Evolutionary conservation across 495 filamentous ascomycete species (phyloP).

Genomic region (Penicillium steckii): DNA sequence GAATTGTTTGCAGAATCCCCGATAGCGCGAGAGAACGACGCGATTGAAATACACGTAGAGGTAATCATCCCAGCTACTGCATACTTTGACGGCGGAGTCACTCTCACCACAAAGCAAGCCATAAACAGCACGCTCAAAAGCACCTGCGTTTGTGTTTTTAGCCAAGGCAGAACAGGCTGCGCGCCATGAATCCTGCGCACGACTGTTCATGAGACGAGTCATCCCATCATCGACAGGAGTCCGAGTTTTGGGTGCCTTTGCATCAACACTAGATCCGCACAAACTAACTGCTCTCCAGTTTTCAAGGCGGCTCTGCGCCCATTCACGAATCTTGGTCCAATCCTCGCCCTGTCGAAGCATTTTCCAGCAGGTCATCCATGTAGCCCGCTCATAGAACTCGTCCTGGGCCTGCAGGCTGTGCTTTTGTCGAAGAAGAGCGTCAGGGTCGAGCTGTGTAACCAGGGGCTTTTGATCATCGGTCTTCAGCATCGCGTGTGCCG

Average conservation of each 20-base stretch:
- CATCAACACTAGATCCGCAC: conserved; percentile 43
- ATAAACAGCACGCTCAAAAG: conserved; percentile 87
- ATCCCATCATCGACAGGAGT: conserved; percentile 42
- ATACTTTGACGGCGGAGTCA: conserved; percentile 70
- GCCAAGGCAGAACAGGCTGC: conserved; percentile 78
- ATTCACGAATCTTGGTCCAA: conserved; percentile 71
- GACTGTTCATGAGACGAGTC: conserved; percentile 48
- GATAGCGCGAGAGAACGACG: conserved; percentile 58
- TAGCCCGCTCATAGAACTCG: conserved; percentile 77
- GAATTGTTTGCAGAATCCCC: conserved; percentile 45
- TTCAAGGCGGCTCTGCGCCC: conserved; percentile 76
- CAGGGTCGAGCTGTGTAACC: conserved; percentile 91
- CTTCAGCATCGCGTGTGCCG: conserved; percentile 53
- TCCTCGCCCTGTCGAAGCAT: conserved; percentile 76
- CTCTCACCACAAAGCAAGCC: conserved; percentile 83
- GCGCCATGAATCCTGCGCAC: conserved; percentile 65
- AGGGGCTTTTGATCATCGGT: conserved; percentile 60
- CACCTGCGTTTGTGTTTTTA: conserved; percentile 60
- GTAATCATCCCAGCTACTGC: conserved; percentile 81
- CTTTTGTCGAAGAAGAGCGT: conserved; percentile 77
- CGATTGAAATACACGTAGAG: conserved; percentile 90
- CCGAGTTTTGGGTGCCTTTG: conserved; percentile 23
- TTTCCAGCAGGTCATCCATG: conserved; percentile 88
- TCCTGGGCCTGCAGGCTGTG: conserved; percentile 74
- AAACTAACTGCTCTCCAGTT: conserved; percentile 73